Conservation (phyloP, 805 yeast species). For the Candida koratica region DNA sequence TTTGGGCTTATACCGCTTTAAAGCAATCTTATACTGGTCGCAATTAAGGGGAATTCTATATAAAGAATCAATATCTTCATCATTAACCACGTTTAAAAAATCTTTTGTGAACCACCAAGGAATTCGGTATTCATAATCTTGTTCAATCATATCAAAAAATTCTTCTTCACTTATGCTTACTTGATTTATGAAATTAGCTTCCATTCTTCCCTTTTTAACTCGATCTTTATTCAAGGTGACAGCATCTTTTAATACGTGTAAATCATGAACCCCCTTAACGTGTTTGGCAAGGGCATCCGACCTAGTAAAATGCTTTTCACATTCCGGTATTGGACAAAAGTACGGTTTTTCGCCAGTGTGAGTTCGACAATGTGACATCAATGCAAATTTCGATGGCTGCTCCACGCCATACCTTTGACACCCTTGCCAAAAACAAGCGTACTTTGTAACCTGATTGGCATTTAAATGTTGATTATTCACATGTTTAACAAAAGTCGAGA, state of each 20-base stretch:
- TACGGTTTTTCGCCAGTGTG: constrained; percentile 69
- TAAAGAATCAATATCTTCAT: constrained; percentile 17
- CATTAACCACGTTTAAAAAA: constrained; percentile 25
- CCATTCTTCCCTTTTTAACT: constrained; percentile 27
- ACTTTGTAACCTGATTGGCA: constrained; percentile 22
- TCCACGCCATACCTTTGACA: constrained; percentile 51
- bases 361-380: constrained; percentile 58
- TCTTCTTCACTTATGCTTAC: constrained; percentile 27
- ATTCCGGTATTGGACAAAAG: constrained; percentile 63
- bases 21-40: constrained; percentile 33
- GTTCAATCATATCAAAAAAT: constrained; percentile 26
- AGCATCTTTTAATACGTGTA: constrained; percentile 38
- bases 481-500: constrained; percentile 31
- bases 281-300: constrained; percentile 65
- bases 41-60: constrained; percentile 28
- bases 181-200: constrained; percentile 20
- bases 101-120: constrained; percentile 43
- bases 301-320: constrained; percentile 55
- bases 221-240: constrained; percentile 26
- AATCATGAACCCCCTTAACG: constrained; percentile 56
- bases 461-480: constrained; percentile 27
- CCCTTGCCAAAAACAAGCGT: constrained; percentile 59
- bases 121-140: constrained; percentile 30
- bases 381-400: constrained; percentile 54
- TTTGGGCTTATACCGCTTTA: constrained; percentile 27